Evolutionary conservation across 768 basidiomycete genomes (phyloP), one percentile per base, ranked within the genome.

Genomic region (Boletus subcaerulescens): DNA sequence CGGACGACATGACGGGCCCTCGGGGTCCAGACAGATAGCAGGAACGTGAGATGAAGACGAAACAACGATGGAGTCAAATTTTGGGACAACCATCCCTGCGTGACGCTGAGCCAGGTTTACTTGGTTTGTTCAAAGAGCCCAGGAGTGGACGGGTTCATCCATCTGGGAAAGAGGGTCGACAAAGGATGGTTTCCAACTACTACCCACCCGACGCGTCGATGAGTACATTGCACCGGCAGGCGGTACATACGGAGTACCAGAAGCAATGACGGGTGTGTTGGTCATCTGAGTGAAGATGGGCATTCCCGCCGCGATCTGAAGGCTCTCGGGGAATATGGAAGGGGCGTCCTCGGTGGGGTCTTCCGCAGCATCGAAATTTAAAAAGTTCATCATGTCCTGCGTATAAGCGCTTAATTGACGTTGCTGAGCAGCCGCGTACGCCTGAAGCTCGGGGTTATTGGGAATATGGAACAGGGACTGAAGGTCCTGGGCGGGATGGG

Each of bases 161-260:
- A 65, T 55, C 1, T 66, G 62, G 3, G 62, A 61, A 31, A 65
- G 60, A 18, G 67, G 63, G 4, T 20, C 31, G 1, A 20, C 17
- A 15, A 57, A 59, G n/a, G 64, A 40, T 17, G 59, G 56, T 41
- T 67, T 74, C 82, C 83, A 86, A 49, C 70, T 80, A 3, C 71
- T 83, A 10, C 66, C 84, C 38, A 81, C 84, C 5, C 85, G 80
- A 40, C 84, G 77, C 24, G 71, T 76, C 10, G 77, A 75, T 2
- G 77, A 75, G 52, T 78, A 61, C 4, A 70, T 64, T 20, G 84
- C 84, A 46, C 82, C 85, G 13, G 81, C 56, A 14, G 85, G 83
- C 6, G 85, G 84, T 1, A 74, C 66, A 58, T 85, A 86, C 3
- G 74, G 56, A 8, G 53, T 56, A 20, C 50, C 22, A 18, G 53